phyloP scores from a whole-genome alignment of 2,329 filamentous ascomycete species.

The Leptographium lundbergii region DNA sequence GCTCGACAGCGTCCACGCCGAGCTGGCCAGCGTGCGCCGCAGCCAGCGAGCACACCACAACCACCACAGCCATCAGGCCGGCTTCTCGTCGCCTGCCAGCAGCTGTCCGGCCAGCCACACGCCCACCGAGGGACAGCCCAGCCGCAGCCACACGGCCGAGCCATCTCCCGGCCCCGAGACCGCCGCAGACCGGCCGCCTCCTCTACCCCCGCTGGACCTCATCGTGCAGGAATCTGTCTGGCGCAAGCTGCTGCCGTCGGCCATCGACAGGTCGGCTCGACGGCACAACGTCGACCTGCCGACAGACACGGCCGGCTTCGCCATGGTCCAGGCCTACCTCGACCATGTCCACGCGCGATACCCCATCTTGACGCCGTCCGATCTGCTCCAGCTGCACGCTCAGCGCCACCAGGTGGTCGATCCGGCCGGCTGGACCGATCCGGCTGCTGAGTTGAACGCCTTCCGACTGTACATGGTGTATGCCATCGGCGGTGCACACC shows the following conservation, averaged over 20 bases:
- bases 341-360: slow-evolving; percentile 27
- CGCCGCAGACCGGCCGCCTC: not conserved
- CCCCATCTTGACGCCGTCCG: slow-evolving; percentile 32
- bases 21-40: not conserved
- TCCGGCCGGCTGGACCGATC: slow-evolving; percentile 9
- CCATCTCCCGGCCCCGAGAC: not conserved
- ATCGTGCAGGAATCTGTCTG: slow-evolving; percentile 42
- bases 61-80: not conserved
- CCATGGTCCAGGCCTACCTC: slow-evolving; percentile 13
- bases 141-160: not conserved
- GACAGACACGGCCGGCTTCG: not conserved
- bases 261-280: not conserved
- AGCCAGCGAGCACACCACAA: not conserved
- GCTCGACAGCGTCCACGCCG: not conserved
- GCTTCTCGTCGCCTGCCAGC: not conserved
- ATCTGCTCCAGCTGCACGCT: slow-evolving; percentile 30
- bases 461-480: slow-evolving; percentile 40
- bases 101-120: not conserved
- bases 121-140: not conserved
- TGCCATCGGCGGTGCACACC: slow-evolving; percentile 35
- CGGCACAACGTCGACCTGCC: not conserved
- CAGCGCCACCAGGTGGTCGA: slow-evolving; percentile 20
- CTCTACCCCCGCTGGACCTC: slow-evolving; percentile 25
- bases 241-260: slow-evolving; percentile 29
- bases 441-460: slow-evolving; percentile 23